Conservation (phyloP, 208 protist species). For the Leishmania turanica region DNA sequence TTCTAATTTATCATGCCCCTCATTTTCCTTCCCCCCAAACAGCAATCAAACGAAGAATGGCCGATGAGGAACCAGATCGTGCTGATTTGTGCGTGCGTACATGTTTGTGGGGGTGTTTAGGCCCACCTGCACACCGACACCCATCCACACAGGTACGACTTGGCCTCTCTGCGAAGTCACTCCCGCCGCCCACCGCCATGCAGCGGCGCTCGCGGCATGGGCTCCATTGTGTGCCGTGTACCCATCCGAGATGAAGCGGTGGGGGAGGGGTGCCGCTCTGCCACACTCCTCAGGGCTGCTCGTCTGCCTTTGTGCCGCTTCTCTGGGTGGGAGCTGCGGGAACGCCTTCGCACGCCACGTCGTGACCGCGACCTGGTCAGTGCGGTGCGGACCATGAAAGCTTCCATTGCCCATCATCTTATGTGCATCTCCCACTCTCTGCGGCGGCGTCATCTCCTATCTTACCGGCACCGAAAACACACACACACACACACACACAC, state of each 20-base stretch:
- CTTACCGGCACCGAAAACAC: not conserved
- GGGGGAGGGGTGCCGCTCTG: not conserved
- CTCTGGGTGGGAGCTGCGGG: not conserved
- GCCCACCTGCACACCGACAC: not conserved
- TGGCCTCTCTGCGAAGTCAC: not conserved
- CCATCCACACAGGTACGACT: not conserved
- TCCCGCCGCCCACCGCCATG: not conserved
- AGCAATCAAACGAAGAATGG: not conserved
- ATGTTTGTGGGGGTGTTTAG: not conserved
- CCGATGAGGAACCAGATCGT: not conserved
- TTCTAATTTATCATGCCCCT: not conserved
- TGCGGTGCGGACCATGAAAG: not conserved
- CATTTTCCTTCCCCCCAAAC: not conserved
- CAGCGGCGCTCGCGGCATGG: too few relatives aligned
- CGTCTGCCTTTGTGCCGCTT: not conserved
- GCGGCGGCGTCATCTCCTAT: not conserved
- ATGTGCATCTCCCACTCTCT: not conserved
- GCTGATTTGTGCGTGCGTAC: not conserved
- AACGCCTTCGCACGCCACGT: not conserved
- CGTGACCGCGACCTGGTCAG: too few relatives aligned
- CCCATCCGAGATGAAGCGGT: not conserved
- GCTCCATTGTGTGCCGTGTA: not conserved
- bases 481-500: not conserved
- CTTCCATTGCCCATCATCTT: not conserved
- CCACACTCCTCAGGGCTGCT: not conserved